Evolutionary conservation across 352 stramenopile genomes (phyloP).

Genomic region (Globisporangium canariense): DNA sequence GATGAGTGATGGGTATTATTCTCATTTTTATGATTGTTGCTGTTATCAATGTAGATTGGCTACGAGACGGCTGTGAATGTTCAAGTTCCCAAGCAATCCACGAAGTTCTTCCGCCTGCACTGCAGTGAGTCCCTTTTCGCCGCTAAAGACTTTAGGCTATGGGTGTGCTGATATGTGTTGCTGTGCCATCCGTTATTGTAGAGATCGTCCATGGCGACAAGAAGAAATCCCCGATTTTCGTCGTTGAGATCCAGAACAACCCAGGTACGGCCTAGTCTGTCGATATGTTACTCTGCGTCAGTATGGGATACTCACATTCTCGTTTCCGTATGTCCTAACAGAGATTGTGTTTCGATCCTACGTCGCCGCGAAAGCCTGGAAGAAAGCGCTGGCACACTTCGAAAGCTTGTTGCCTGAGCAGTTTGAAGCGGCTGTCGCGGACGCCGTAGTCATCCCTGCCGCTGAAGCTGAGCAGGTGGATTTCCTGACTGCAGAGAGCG

Average conservation of each 20-base stretch:
- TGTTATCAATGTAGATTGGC: constrained; percentile 31
- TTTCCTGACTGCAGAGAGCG: constrained; percentile 47
- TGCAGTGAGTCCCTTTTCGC: constrained; percentile 40
- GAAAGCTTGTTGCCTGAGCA: constrained; percentile 51
- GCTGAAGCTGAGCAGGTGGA: constrained; percentile 19
- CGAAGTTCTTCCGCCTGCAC: constrained; percentile 35
- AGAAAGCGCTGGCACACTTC: constrained; percentile 76
- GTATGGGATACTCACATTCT: neutral
- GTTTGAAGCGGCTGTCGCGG: constrained; percentile 29
- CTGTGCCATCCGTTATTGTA: constrained; percentile 16
- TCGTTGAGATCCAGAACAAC: constrained; percentile 57
- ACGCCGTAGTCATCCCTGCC: constrained; percentile 19
- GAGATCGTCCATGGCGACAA: constrained; percentile 76
- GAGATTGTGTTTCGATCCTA: constrained; percentile 81
- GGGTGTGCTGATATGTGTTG: neutral
- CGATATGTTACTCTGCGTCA: neutral
- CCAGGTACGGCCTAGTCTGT: constrained; percentile 30
- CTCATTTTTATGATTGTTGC: constrained; percentile 11
- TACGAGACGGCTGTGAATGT: constrained; percentile 63
- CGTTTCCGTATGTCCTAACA: constrained; percentile 10
- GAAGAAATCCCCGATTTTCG: constrained; percentile 77
- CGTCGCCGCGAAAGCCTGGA: constrained; percentile 77
- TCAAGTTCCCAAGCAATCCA: constrained; percentile 31
- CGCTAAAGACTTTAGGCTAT: neutral
- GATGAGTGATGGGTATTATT: neutral